phyloP scores from a whole-genome alignment of 129 eudicot genomes.

The Smallanthus sonchifolius region DNA sequence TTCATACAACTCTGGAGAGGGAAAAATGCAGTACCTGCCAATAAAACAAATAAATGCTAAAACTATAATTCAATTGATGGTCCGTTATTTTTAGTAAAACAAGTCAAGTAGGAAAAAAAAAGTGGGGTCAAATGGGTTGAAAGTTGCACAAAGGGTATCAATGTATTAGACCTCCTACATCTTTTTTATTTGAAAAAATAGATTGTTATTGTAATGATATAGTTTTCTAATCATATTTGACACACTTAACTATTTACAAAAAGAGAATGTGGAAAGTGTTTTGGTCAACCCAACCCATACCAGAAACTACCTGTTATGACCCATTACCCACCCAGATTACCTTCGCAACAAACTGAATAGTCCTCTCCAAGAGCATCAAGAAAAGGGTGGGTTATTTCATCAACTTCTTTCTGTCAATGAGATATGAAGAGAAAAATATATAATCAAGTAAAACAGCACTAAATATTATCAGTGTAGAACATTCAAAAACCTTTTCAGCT shows the following conservation, averaged over 20 bases:
- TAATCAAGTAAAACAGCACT: not conserved
- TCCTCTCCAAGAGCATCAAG: slow-evolving; percentile 96
- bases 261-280: not conserved
- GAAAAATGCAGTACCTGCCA: slow-evolving; percentile 82
- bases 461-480: not conserved
- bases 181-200: not conserved
- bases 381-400: slow-evolving; percentile 55
- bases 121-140: not conserved
- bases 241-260: not conserved
- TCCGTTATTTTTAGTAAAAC: not conserved
- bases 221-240: not conserved
- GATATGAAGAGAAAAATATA: not conserved
- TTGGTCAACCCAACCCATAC: not conserved
- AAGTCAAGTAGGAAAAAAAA: not conserved
- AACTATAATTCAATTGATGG: not conserved
- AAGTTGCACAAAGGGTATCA: not conserved
- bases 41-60: not conserved
- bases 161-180: not conserved
- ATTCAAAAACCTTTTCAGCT: slow-evolving; percentile 58
- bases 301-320: not conserved
- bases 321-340: slow-evolving; percentile 31
- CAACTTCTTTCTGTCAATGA: slow-evolving; percentile 62
- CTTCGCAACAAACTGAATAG: slow-evolving; percentile 86
- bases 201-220: not conserved
- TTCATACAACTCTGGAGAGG: slow-evolving; percentile 95